Conservation (phyloP, 495 filamentous ascomycete species). For the Podospora didyma region DNA sequence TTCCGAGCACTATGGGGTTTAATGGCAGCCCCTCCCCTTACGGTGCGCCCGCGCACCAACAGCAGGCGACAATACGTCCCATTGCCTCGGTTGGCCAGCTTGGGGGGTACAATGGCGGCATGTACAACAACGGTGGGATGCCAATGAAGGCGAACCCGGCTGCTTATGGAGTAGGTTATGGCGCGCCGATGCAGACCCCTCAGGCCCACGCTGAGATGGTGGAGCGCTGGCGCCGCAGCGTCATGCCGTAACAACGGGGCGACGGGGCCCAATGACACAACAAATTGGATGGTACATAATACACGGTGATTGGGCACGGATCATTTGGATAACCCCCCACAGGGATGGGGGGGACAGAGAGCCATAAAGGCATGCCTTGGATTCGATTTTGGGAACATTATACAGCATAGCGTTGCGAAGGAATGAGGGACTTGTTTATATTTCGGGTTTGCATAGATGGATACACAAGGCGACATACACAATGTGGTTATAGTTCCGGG, state of each 20-base stretch:
- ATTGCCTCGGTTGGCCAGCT: background rate
- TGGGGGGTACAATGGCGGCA: background rate
- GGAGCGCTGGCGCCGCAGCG: slow-evolving; percentile 85
- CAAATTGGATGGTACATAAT: no score
- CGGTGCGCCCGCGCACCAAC: background rate
- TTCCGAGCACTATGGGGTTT: background rate
- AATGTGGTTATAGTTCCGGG: no score
- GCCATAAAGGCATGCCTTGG: background rate
- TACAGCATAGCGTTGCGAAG: slow-evolving; percentile 14
- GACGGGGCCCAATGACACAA: background rate
- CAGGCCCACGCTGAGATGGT: slow-evolving; percentile 66
- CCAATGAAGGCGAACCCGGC: background rate
- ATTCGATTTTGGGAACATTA: slow-evolving; percentile 1
- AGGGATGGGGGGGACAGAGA: no score
- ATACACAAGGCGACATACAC: no score
- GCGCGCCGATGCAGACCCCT: slow-evolving; percentile 35
- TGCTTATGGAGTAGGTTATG: slow-evolving; percentile 15
- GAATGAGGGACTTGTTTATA: background rate
- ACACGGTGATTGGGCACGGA: background rate
- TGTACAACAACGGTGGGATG: slow-evolving; percentile 5
- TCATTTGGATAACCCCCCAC: background rate
- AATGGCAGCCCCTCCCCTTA: background rate
- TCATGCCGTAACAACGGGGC: slow-evolving; percentile 47
- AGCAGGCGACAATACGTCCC: background rate
- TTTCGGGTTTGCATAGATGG: background rate